Evolutionary conservation across 495 filamentous ascomycete genomes (phyloP).

Genomic region (Annulohypoxylon moriforme): DNA sequence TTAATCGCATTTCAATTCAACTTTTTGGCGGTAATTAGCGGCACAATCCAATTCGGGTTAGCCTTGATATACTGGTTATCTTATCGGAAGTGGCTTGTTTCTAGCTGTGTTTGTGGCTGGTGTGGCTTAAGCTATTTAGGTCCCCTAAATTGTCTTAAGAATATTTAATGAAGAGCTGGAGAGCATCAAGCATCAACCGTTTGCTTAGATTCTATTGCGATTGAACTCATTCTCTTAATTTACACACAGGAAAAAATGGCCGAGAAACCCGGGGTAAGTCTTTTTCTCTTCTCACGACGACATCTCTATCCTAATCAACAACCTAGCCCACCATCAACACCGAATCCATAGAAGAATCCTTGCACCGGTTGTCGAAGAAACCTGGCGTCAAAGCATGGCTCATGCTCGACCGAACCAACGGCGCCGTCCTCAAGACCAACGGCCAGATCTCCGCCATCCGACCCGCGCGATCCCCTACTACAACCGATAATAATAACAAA

Average conservation of each 20-base stretch:
- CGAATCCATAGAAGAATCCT: conserved; percentile 59
- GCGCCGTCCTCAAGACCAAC: conserved; percentile 70
- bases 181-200: neutral
- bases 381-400: conserved; percentile 73
- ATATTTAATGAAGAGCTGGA: neutral
- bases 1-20: conserved; percentile 43
- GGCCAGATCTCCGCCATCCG: conserved; percentile 64
- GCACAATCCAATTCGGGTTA: conserved; percentile 48
- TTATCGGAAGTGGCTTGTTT: neutral
- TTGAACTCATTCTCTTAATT: neutral
- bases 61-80: neutral
- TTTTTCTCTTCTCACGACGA: neutral
- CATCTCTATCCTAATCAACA: neutral
- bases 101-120: neutral
- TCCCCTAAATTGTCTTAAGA: neutral
- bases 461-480: conserved; percentile 46
- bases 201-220: neutral
- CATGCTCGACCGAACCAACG: conserved; percentile 67
- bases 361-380: conserved; percentile 71
- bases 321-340: conserved; percentile 37
- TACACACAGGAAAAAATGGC: conserved; percentile 28
- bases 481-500: neutral
- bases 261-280: conserved; percentile 41
- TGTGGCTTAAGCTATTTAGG: neutral
- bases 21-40: conserved; percentile 59